Evolutionary conservation across 306 rosid genomes (phyloP).

Genomic region (Corylus heterophylla): DNA sequence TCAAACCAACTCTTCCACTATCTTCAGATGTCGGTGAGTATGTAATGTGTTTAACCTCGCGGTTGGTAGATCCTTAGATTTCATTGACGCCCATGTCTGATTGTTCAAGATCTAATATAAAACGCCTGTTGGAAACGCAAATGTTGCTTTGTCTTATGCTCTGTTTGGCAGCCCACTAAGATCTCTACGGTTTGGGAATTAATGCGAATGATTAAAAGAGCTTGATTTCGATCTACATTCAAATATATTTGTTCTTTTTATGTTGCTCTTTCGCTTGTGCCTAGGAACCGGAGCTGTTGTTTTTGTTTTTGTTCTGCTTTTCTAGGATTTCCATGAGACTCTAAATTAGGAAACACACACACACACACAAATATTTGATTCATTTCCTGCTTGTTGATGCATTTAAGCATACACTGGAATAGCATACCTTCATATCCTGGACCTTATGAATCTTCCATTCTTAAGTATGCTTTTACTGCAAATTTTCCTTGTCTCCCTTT

Average conservation of each 20-base stretch:
- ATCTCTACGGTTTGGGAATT: neutral
- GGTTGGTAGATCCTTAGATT: neutral
- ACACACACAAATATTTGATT: neutral
- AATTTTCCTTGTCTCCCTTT: neutral
- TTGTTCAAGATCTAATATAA: neutral
- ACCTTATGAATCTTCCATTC: no score
- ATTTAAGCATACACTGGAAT: neutral
- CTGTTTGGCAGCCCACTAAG: neutral
- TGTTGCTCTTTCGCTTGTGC: neutral
- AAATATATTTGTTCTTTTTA: neutral
- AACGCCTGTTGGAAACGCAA: neutral
- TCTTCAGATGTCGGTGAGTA: conserved; percentile 52
- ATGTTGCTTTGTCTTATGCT: neutral
- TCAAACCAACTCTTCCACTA: neutral
- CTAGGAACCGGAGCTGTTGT: neutral
- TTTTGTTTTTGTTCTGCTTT: no score
- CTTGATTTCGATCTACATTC: neutral
- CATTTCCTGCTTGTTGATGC: neutral
- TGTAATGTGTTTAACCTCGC: neutral
- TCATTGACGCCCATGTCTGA: neutral
- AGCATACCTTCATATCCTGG: neutral
- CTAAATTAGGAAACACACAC: no score
- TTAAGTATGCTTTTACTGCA: no score
- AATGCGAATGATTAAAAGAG: neutral
- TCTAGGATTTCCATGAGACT: no score